These are phyloP conservation scores for Cryoendolithus antarcticus DNA, from an alignment of 2,329 filamentous ascomycete species.

Conservation along the genomic window DNA sequence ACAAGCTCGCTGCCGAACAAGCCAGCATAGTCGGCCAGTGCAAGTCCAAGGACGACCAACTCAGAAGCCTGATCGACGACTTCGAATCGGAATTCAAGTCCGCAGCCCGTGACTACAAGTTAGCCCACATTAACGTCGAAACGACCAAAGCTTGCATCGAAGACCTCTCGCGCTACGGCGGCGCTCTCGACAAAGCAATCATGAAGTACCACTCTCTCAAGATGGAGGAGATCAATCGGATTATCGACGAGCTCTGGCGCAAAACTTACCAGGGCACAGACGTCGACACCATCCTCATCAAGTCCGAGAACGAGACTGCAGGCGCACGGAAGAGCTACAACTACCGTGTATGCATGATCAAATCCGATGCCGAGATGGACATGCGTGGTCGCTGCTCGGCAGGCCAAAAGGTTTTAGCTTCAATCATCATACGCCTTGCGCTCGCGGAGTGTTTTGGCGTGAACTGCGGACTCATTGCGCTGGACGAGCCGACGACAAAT, in stretches of 20 bases:
- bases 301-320: slow-evolving; percentile 70
- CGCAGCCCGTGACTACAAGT: slow-evolving; percentile 67
- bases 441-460: slow-evolving; percentile 93
- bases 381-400: slow-evolving; percentile 97
- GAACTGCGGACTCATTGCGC: slow-evolving; percentile 89
- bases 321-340: slow-evolving; percentile 78
- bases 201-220: slow-evolving; percentile 95
- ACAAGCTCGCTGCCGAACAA: slow-evolving; percentile 58
- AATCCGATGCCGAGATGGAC: slow-evolving; percentile 95
- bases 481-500: slow-evolving; percentile 96
- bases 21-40: slow-evolving; percentile 64
- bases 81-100: slow-evolving; percentile 82
- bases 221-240: slow-evolving; percentile 96
- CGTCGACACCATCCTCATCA: slow-evolving; percentile 91
- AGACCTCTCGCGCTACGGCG: slow-evolving; percentile 69
- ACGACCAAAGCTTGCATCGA: slow-evolving; percentile 89
- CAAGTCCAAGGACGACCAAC: slow-evolving; percentile 72
- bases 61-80: slow-evolving; percentile 59
- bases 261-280: slow-evolving; percentile 94
- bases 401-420: slow-evolving; percentile 90
- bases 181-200: slow-evolving; percentile 85
- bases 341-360: slow-evolving; percentile 94
- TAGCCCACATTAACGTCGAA: slow-evolving; percentile 77
- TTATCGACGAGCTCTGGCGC: slow-evolving; percentile 93
- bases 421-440: slow-evolving; percentile 93